phyloP scores from a whole-genome alignment of 2,329 filamentous ascomycete species.

The Cadophora luteo-olivacea region DNA sequence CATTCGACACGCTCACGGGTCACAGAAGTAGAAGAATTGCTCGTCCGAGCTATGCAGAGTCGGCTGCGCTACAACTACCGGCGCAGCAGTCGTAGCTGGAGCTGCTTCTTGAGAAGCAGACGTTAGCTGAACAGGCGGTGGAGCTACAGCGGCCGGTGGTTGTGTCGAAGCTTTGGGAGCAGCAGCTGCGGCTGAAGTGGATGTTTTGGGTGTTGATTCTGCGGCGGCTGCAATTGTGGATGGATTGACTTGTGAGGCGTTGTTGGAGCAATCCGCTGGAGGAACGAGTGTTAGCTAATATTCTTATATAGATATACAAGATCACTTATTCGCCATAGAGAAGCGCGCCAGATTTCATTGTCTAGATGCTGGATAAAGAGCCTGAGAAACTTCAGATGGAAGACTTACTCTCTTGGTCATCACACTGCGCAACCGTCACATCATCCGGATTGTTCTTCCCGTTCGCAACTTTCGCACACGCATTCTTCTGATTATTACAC shows the following conservation, averaged over 20 bases:
- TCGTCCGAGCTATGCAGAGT: conserved; percentile 30
- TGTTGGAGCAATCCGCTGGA: conserved; percentile 2
- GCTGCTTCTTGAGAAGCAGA: conserved; percentile 1
- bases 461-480: conserved; percentile 32
- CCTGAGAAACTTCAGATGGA: neutral
- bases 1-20: conserved; percentile 15
- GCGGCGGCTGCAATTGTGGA: neutral
- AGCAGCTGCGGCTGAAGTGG: neutral
- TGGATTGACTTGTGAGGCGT: conserved; percentile 2
- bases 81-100: conserved; percentile 8
- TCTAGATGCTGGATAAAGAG: neutral
- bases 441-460: conserved; percentile 16
- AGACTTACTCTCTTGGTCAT: conserved; percentile 31
- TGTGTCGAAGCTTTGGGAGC: neutral
- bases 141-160: neutral
- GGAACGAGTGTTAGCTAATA: neutral
- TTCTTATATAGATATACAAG: neutral
- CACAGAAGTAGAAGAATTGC: conserved; percentile 35
- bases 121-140: neutral
- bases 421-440: conserved; percentile 29
- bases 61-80: conserved; percentile 7
- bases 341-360: too few species aligned
- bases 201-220: neutral
- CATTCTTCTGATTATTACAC: conserved; percentile 35
- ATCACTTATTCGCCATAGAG: too few species aligned